phyloP scores from a whole-genome alignment of 192 early-diverging fungal genomes.

The Coemansia sp. region DNA sequence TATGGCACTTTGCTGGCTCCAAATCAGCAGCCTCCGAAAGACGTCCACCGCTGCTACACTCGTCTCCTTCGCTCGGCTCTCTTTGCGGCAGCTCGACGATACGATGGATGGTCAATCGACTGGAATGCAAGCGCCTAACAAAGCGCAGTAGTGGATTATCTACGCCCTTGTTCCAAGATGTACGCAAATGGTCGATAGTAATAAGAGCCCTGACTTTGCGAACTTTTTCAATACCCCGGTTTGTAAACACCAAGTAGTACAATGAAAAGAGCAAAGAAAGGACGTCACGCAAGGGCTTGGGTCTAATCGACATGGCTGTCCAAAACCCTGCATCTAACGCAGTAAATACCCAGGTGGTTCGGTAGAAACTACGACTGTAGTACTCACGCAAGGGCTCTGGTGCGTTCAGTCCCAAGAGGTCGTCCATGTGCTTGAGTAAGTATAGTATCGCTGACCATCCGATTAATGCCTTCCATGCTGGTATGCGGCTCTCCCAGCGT shows the following conservation, averaged over 20 bases:
- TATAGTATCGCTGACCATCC: slow-evolving; percentile 69
- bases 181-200: slow-evolving; percentile 83
- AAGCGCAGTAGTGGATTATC: slow-evolving; percentile 45
- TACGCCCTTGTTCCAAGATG: slow-evolving; percentile 86
- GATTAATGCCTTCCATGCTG: slow-evolving; percentile 78
- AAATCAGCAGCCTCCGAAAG: slow-evolving; percentile 21
- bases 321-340: slow-evolving; percentile 95
- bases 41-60: background rate
- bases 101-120: slow-evolving; percentile 18
- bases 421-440: slow-evolving; percentile 67
- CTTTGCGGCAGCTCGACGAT: slow-evolving; percentile 10
- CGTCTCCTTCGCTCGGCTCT: background rate
- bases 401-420: slow-evolving; percentile 71
- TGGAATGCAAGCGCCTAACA: slow-evolving; percentile 24
- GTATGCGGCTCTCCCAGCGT: slow-evolving; percentile 13
- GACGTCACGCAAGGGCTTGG: slow-evolving; percentile 75
- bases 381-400: slow-evolving; percentile 81
- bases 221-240: slow-evolving; percentile 84
- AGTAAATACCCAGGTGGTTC: slow-evolving; percentile 87
- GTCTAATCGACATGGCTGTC: slow-evolving; percentile 80
- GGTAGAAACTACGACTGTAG: slow-evolving; percentile 90
- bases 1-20: slow-evolving; percentile 49
- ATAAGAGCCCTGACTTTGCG: slow-evolving; percentile 75
- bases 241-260: slow-evolving; percentile 85
- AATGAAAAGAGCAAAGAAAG: slow-evolving; percentile 75